phyloP scores from a whole-genome alignment of 495 filamentous ascomycete genomes.

The Penicillium maclennaniae region DNA sequence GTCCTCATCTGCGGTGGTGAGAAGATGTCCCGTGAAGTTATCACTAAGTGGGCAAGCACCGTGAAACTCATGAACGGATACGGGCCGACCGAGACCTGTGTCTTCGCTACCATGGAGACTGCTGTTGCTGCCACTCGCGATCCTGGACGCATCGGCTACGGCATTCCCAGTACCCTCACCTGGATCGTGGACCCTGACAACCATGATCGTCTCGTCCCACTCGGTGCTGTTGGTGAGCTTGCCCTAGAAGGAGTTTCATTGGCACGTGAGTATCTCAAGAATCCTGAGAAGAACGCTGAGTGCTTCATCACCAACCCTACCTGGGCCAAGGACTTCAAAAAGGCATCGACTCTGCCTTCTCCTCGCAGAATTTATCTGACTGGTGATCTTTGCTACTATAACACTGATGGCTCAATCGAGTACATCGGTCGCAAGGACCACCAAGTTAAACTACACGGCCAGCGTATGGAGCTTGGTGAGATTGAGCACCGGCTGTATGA shows the following conservation, averaged over 20 bases:
- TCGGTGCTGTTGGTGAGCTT: constrained; percentile 54
- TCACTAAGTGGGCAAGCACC: constrained; percentile 51
- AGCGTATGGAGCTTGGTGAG: constrained; percentile 60
- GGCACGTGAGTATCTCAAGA: constrained; percentile 51
- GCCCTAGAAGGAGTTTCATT: constrained; percentile 46
- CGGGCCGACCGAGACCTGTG: constrained; percentile 53
- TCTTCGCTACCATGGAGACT: constrained; percentile 37
- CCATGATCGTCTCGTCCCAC: constrained; percentile 42
- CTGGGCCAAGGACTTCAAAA: constrained; percentile 30
- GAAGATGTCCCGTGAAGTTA: constrained; percentile 45
- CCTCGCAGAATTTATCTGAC: constrained; percentile 44
- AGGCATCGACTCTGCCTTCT: constrained; percentile 11
- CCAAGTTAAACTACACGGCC: constrained; percentile 65
- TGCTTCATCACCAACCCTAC: constrained; percentile 41
- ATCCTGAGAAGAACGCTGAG: constrained; percentile 47
- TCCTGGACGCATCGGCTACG: constrained; percentile 48
- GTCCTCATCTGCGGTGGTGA: constrained; percentile 46
- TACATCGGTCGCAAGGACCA: constrained; percentile 61
- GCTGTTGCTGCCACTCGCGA: constrained; percentile 27
- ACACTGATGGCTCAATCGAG: constrained; percentile 48
- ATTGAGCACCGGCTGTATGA: constrained; percentile 41
- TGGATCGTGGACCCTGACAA: constrained; percentile 56
- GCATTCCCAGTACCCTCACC: constrained; percentile 40
- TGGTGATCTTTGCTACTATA: constrained; percentile 52
- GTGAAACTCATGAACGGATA: constrained; percentile 54